Conservation (phyloP, 768 basidiomycete genomes). For the Cantharellus anzutake region DNA sequence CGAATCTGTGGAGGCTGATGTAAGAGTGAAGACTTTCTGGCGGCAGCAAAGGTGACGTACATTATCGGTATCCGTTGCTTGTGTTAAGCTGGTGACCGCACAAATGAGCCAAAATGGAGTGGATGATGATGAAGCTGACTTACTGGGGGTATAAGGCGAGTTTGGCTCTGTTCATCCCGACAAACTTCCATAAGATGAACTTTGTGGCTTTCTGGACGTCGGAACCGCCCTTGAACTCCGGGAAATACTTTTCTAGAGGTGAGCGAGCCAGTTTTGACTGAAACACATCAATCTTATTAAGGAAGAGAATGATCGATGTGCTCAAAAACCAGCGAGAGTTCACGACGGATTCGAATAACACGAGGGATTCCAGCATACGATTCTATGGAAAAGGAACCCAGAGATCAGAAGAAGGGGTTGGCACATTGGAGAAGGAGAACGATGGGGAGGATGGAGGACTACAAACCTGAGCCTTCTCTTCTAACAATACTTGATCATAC, state of each 20-base stretch:
- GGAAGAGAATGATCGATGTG: conserved; percentile 24
- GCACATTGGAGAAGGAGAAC: not conserved
- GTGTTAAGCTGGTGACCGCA: conserved; percentile 16
- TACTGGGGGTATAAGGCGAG: conserved; percentile 50
- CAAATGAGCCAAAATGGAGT: not conserved
- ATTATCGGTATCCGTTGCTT: conserved; percentile 29
- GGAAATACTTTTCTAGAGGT: conserved; percentile 26
- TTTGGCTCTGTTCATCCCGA: conserved; percentile 71
- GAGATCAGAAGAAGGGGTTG: not conserved
- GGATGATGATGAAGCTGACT: conserved; percentile 1
- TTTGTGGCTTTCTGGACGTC: conserved; percentile 84
- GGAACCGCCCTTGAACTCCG: conserved; percentile 25
- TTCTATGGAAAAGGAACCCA: conserved; percentile 15
- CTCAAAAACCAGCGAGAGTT: conserved; percentile 29
- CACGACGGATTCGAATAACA: conserved; percentile 26
- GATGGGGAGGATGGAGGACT: not conserved
- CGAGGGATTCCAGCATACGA: conserved; percentile 27
- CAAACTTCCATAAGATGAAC: conserved; percentile 88
- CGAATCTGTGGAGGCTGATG: conserved; percentile 16
- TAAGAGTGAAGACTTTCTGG: not conserved
- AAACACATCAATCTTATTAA: conserved; percentile 26
- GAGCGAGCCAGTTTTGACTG: conserved; percentile 26
- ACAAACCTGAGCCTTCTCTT: conserved; percentile 24
- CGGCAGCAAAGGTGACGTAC: conserved; percentile 13
- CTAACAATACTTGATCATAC: conserved; percentile 30